These are phyloP conservation scores for Lyophyllum atratum DNA, from an alignment of 768 basidiomycete genomes.

Conservation along the genomic window DNA sequence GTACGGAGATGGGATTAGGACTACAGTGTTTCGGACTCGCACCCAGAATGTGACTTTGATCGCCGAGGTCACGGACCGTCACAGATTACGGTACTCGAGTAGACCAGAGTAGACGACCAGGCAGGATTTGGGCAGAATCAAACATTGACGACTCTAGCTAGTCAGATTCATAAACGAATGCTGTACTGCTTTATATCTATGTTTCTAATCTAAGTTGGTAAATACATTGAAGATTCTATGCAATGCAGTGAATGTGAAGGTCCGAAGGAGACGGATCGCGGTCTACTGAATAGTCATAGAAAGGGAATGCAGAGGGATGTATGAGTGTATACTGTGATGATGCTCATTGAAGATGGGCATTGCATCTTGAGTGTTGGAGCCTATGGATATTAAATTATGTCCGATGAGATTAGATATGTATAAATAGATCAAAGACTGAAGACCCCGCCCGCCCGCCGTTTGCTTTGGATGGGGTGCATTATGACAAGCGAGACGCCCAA, in stretches of 20 bases:
- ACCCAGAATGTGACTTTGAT: neutral
- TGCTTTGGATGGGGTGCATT: constrained; percentile 64
- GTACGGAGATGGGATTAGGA: neutral
- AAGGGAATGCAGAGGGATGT: neutral
- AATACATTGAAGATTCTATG: neutral
- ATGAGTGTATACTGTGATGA: neutral
- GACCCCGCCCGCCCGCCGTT: constrained; percentile 56
- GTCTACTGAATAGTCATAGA: neutral
- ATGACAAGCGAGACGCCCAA: constrained; percentile 69
- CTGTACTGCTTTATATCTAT: neutral
- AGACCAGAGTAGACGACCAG: too few relatives aligned
- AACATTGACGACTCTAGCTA: too few relatives aligned
- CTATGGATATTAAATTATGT: neutral
- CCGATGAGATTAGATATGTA: neutral
- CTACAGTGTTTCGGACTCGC: too few relatives aligned
- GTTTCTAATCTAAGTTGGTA: neutral
- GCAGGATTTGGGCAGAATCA: too few relatives aligned
- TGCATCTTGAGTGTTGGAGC: too few relatives aligned
- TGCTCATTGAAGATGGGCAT: too few relatives aligned
- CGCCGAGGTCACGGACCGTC: too few relatives aligned
- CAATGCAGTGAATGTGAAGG: neutral
- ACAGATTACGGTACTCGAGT: too few relatives aligned
- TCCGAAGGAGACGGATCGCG: neutral
- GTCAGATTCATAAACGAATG: too few relatives aligned
- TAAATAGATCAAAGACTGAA: constrained; percentile 52